Evolutionary conservation across 331 rosid species (phyloP), one percentile per base, ranked within the genome.

Genomic region (Telfairia occidentalis): DNA sequence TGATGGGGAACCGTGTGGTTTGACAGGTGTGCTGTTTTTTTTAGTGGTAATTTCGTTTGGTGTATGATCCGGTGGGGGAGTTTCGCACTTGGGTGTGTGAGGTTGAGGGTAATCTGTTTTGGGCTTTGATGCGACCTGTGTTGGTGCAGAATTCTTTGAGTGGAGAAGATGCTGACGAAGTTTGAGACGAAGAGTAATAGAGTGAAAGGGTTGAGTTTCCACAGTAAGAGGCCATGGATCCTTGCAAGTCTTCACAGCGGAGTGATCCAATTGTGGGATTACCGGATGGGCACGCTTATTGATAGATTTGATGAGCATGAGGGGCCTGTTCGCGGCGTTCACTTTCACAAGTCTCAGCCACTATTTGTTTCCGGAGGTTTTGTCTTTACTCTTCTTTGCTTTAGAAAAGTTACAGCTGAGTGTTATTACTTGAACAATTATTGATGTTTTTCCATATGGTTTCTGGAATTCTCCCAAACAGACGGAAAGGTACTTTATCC

Each of bases 191-290:
- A 92, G 87, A 92, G 97, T 82, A 92, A 92, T 80, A 78, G 96
- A 84, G 96, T 92, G 59, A 92, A 92, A 81, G 97, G 97, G 7
- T 84, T 92, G 72, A 90, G 97, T 78, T 92, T 92, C 87, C 97
- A 92, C 76, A 85, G 83, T 2, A 92, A 88, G 86, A 78, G 97
- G 48, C 97, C 97, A 6, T 92, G 97, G 97, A 88, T 92, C 91
- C 90, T 92, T 9, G 96, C 97, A 16, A 92, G 97, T 80, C 97
- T 92, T 69, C 97, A 92, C 88, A 92, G 97, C 59, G 97, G 97
- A 38, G 97, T 92, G 76, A 85, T 92, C 83, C 97, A 92, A 89
- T 82, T 92, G 24, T 92, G 97, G 97, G 97, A 92, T 80, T 92
- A 92, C 65, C 93, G 97, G 53, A 92, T 92, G 97, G 97, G 97